Evolutionary conservation across 805 yeast species (phyloP), one percentile per base, ranked within the genome.

Genomic region (Wickerhamiella shivajii): DNA sequence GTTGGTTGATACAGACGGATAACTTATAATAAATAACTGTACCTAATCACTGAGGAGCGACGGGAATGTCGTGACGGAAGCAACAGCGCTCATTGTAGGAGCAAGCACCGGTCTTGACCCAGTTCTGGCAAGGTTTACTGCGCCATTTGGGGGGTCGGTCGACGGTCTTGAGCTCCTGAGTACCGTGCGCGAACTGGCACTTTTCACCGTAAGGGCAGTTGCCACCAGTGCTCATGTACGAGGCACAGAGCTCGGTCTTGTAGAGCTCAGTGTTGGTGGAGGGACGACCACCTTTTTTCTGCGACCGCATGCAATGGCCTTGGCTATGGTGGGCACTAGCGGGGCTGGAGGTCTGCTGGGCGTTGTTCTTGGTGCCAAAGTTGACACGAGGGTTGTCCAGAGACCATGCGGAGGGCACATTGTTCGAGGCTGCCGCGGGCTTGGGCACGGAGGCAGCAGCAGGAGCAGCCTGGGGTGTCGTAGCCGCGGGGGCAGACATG

Each of bases 101-200:
- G 53, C 96, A 84, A 29, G 68, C 60, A 10, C 95, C 95, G 28
- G 66, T 67, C 49, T 74, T 76, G 15, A 71, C 50, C 93, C 94
- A 84, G 53, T 84, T 84, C 41, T 74, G 77, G 60, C 96, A 84
- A 11, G 85, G 78, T 59, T 84, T 84, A 10, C 93, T 79, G 51
- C 93, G 72, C 77, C 87, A 84, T 50, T 83, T 84, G 35, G 74
- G 71, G 8, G 84, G 75, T 39, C 87, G 66, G 39, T 72, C 75
- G 28, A 81, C 74, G 9, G 56, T 45, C 53, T 80, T 80, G 46
- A 84, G 61, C 54, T 84, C 95, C 35, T 66, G 59, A 24, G 68
- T 63, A 13, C 96, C 95, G 51, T 84, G 96, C 5, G 95, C 95
- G 64, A 84, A 84, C 59, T 84, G 95, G 55, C 96, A 84, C 60